Evolutionary conservation across 352 stramenopile genomes (phyloP), one percentile per base, ranked within the genome.

Genomic region (Globisporangium abappressorium): DNA sequence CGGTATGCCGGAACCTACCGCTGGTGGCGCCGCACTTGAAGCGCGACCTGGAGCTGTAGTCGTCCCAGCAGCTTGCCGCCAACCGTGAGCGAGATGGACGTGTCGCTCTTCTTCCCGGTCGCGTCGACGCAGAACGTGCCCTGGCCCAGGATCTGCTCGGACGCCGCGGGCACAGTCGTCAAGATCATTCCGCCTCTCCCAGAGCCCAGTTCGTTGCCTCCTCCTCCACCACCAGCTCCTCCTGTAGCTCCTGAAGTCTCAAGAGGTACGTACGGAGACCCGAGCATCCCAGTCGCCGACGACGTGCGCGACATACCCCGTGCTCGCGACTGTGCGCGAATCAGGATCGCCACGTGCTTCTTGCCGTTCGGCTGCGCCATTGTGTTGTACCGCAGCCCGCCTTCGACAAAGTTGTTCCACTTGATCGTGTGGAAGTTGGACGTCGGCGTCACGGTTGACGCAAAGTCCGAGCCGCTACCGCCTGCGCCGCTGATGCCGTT

Each of bases 361-460:
- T 77, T 80, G 26, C 80, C 78, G 2, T 73, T 66, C 24, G 80
- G 61, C 5, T 67, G 69, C 20, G 79, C 80, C 57, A 81, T 80
- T 5, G 83, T 91, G 57, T 86, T 78, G 70, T 91, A 91, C 5
- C 82, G 74, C 38, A 93, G 68, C 0, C 85, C 85, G 60, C 76
- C 69, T 53, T 89, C 84, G 22, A 91, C 85, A 69, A 91, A 91
- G 56, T 82, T 72, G 59, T 89, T 84, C 85, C 82, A 93, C 33
- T 85, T 80, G 53, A 91, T 66, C 43, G 77, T 80, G 64, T 91
- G 81, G 43, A 91, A 91, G 67, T 91, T 93, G 41, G 85, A 88
- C 14, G 81, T 85, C 14, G 84, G 74, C n/a, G 80, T 82, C 56
- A 84, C 58, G 1, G 76, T 83, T 30, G 79, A 80, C 11, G 79